Conservation (phyloP, 306 rosid species). For the Neltuma alba region DNA sequence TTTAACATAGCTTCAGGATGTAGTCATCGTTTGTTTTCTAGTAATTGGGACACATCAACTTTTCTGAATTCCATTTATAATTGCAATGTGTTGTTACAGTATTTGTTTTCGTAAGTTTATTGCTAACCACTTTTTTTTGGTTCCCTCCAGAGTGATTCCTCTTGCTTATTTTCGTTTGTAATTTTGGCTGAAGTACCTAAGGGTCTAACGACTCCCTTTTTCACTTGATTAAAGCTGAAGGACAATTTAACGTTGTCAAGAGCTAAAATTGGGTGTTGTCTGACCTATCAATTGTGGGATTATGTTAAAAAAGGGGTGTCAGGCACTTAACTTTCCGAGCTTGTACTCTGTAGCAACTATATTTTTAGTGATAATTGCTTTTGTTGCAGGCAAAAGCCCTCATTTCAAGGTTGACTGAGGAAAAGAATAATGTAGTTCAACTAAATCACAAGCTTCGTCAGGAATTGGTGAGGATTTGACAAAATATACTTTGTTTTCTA, state of each 20-base stretch:
- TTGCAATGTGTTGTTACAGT: neutral
- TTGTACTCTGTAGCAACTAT: conserved; percentile 1
- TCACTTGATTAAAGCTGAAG: conserved; percentile 19
- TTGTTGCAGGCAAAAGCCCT: conserved; percentile 71
- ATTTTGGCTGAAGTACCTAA: neutral
- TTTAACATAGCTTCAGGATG: conserved; percentile 9
- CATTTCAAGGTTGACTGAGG: conserved; percentile 70
- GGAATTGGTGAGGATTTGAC: conserved; percentile 73
- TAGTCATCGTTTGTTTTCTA: neutral
- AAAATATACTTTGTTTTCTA: conserved; percentile 1
- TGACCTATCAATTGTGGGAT: neutral
- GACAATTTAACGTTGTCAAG: conserved; percentile 24
- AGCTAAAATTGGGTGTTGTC: conserved; percentile 4
- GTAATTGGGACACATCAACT: neutral
- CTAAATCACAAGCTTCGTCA: conserved; percentile 75
- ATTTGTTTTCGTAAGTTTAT: neutral
- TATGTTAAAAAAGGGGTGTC: neutral
- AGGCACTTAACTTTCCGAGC: neutral
- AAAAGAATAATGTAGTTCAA: conserved; percentile 69
- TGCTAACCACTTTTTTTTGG: conserved; percentile 27
- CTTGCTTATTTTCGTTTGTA: conserved; percentile 5
- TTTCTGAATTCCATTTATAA: neutral
- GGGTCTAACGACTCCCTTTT: conserved; percentile 10
- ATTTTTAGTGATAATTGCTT: neutral
- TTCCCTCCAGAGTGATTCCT: neutral